Evolutionary conservation across 2,329 filamentous ascomycete species (phyloP).

Genomic region (Boeremia exigua): DNA sequence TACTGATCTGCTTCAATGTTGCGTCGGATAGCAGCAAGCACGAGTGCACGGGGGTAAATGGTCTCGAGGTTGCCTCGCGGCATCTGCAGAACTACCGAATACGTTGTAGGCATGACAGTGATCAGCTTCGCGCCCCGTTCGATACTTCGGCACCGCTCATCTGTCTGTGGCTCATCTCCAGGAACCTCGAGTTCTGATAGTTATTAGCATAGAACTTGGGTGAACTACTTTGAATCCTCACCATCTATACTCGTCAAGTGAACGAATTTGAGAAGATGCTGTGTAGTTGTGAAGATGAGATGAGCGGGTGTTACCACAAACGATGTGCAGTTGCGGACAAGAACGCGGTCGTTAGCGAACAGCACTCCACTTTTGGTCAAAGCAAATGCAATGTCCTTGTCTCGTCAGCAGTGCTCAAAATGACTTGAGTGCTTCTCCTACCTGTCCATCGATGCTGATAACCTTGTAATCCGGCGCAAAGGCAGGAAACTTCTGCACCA

Average conservation of each 20-base stretch:
- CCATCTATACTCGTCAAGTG: conserved; percentile 73
- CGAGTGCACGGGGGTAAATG: conserved; percentile 89
- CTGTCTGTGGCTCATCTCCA: conserved; percentile 84
- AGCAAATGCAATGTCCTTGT: conserved; percentile 62
- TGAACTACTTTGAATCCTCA: conserved; percentile 46
- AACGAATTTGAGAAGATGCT: conserved; percentile 92
- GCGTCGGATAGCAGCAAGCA: conserved; percentile 84
- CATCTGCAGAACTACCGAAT: conserved; percentile 90
- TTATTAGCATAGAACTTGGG: conserved; percentile 5
- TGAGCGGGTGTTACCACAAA: conserved; percentile 83
- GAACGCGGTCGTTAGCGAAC: conserved; percentile 74
- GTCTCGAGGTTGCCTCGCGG: conserved; percentile 95
- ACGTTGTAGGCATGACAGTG: conserved; percentile 85
- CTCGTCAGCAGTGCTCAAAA: conserved; percentile 19
- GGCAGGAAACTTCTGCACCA: conserved; percentile 34
- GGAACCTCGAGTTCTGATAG: conserved; percentile 77
- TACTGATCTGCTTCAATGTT: conserved; percentile 84
- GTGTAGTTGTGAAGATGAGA: conserved; percentile 89
- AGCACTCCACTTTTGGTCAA: conserved; percentile 78
- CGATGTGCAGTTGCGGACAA: conserved; percentile 90
- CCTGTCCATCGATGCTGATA: conserved; percentile 31
- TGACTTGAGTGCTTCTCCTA: conserved; percentile 12
- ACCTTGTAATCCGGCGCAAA: conserved; percentile 36
- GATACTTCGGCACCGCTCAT: conserved; percentile 90
- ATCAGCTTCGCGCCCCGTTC: conserved; percentile 88